These are phyloP conservation scores for Phaeosphaeriaceae sp. DNA, from an alignment of 2,329 filamentous ascomycete species.

Conservation along the genomic window DNA sequence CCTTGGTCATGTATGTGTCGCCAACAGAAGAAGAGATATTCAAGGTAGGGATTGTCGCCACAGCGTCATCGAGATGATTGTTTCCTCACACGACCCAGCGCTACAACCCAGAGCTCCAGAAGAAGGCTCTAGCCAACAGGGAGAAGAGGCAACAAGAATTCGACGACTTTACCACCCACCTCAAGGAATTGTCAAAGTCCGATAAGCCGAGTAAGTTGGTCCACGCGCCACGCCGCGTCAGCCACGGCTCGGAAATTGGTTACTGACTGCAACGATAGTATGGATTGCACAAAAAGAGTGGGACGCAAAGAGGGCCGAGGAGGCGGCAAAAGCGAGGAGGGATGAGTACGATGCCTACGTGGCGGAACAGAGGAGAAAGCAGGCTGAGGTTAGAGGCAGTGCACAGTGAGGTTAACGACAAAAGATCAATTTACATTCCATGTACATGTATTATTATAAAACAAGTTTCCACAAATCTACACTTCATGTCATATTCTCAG, in stretches of 20 bases:
- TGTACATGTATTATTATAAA: neutral
- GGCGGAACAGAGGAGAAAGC: slow-evolving; percentile 40
- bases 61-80: slow-evolving; percentile 11
- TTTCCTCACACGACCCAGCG: slow-evolving; percentile 53
- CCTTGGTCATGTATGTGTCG: slow-evolving; percentile 77
- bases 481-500: slow-evolving; percentile 5
- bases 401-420: slow-evolving; percentile 26
- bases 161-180: slow-evolving; percentile 79
- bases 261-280: slow-evolving; percentile 33
- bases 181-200: slow-evolving; percentile 90
- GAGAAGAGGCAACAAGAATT: slow-evolving; percentile 83
- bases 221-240: neutral
- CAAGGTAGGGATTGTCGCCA: slow-evolving; percentile 53
- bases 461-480: slow-evolving; percentile 28
- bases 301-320: slow-evolving; percentile 37
- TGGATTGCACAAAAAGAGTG: slow-evolving; percentile 46
- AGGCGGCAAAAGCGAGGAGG: slow-evolving; percentile 33
- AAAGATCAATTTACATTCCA: neutral
- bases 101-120: slow-evolving; percentile 95
- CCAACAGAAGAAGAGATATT: slow-evolving; percentile 94
- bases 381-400: slow-evolving; percentile 44
- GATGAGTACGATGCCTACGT: slow-evolving; percentile 40
- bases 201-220: slow-evolving; percentile 80
- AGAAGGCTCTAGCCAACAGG: slow-evolving; percentile 80
- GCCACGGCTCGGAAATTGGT: neutral